Evolutionary conservation across 2,329 filamentous ascomycete genomes (phyloP), one percentile per base, ranked within the genome.

Genomic region (Alternaria ventricosa): DNA sequence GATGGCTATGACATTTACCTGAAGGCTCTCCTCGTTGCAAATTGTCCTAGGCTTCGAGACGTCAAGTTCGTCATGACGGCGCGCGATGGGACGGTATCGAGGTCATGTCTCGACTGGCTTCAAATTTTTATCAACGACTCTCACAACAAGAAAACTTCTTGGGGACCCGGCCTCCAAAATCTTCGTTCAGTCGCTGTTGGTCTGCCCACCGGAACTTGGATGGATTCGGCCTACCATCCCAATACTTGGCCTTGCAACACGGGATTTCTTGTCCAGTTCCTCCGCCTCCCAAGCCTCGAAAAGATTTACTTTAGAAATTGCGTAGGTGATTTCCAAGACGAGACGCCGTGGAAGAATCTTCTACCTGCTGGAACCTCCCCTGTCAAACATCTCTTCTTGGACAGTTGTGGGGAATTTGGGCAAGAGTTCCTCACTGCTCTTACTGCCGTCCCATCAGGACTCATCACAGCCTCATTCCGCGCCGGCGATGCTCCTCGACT

Each of bases 351-450:
- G 25, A 45, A 20, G 3, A 13, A 10, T 3, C 25, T 18, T 15
- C 25, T 50, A 27, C 59, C 61, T 3, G 54, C 54, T 15, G 20
- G 5, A 23, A 5, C 28, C 33, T 7, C 51, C 45, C 13, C 58
- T 60, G n/a, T 64, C 22, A 63, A 65, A 51, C 58, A 66, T 33
- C 55, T 66, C 10, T 68, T 60, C n/a, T 20, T 68, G 12, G 64
- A 68, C n/a, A 55, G 56, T 55, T 60, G 56, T 12, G 55, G 51
- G 27, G 49, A 61, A 12, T 6, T 59, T 13, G 7, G 13, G n/a
- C 12, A 22, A 8, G 4, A 60, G 2, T 23, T 57, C 23, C 36
- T 18, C 1, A 15, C 3, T 33, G 43, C 15, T 47, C 27, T 68
- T 9, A 6, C 13, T 4, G 30, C 53, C 33, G 63, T 36, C 4